These are phyloP conservation scores for Pseudogymnoascus sp. DNA, from an alignment of 2,329 filamentous ascomycete genomes.

Conservation along the genomic window DNA sequence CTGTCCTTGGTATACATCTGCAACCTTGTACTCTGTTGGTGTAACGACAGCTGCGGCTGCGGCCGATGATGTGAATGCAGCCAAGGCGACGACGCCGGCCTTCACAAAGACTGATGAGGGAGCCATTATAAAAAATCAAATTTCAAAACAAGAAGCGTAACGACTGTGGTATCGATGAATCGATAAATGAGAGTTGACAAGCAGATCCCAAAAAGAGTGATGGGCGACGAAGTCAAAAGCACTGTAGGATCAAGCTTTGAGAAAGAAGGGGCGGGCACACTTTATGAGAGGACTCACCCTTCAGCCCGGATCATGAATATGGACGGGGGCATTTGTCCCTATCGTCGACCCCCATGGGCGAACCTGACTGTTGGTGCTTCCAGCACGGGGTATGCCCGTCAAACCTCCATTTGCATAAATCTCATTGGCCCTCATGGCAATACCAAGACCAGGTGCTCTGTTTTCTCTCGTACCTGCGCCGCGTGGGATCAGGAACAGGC, in stretches of 20 bases:
- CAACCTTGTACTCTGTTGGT: conserved; percentile 15
- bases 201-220: conserved; percentile 19
- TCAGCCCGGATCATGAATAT: background rate
- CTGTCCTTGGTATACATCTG: conserved; percentile 33
- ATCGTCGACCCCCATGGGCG: background rate
- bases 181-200: conserved; percentile 19
- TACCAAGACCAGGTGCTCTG: background rate
- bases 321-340: background rate
- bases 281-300: background rate
- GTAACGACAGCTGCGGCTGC: conserved; percentile 9
- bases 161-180: conserved; percentile 21
- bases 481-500: background rate
- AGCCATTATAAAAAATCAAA: conserved; percentile 14
- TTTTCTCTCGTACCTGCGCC: background rate
- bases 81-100: conserved; percentile 18
- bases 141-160: conserved; percentile 13
- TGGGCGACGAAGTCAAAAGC: conserved; percentile 13
- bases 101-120: conserved; percentile 13
- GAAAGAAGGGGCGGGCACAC: background rate
- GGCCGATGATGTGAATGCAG: conserved; percentile 12
- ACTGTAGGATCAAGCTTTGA: background rate
- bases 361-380: background rate
- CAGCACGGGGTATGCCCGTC: background rate
- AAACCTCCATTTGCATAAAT: background rate
- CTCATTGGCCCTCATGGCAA: background rate